Base-by-base conservation (phyloP, 495 filamentous ascomycete genomes). In the Emericellopsis terricola region DNA sequence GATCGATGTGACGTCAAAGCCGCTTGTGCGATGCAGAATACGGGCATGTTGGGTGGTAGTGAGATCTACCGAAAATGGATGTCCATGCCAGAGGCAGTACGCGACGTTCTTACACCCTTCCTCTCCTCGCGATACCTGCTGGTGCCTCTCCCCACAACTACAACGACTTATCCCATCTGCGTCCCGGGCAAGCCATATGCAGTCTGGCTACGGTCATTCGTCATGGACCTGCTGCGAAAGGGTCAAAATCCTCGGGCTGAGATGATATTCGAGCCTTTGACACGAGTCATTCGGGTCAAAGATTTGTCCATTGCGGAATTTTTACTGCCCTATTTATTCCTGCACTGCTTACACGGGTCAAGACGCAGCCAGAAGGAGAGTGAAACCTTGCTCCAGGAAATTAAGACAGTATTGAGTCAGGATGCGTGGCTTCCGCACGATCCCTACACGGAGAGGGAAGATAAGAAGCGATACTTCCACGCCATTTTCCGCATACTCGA, bases 401-500 rank as follows among this genome's bases (percentile, higher is more conserved):
- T 92, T 34, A 57, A 64, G n/a, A 45, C 57, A 14, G 89, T 96
- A 53, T 45, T 96, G 14, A 39, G 67, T 43, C 43, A 59, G 45
- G 38, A 71, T 41, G 51, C 73, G 45, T 54, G n/a, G n/a, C n/a
- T n/a, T n/a, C n/a, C n/a, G n/a, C n/a, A n/a, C n/a, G n/a, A n/a
- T n/a, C n/a, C 59, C 43, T 55, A 62, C 34, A 45, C 57, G 6
- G 59, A 72, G 36, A 64, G 60, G 18, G 81, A 91, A 37, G 73
- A 76, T 24, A 64, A 79, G 38, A 78, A 85, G 46, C 62, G 78
- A 18, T 85, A 78, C 52, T 86, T 79, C 48, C 79, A 93, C 61
- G 84, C 78, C 35, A 74, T 93, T 8, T 97, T 97, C 53, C 73
- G 75, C 37, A 71, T 91, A 10, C 65, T 96, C 16, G 91, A 97